Evolutionary conservation across 768 basidiomycete species (phyloP).

Genomic region (Tulasnella sp.): DNA sequence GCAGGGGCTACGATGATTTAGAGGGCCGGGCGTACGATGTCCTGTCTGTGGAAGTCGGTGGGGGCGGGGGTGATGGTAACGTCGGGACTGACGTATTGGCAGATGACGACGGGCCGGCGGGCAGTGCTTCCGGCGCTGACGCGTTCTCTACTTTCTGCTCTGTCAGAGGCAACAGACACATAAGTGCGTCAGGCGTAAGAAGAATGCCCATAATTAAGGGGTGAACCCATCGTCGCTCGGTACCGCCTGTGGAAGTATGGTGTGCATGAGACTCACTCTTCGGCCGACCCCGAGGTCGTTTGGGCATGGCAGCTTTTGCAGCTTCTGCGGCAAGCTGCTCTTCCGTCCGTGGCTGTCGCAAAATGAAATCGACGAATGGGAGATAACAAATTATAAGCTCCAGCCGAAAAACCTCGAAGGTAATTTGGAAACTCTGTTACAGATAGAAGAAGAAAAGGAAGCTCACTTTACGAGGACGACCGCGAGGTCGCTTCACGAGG

Average conservation of each 20-base stretch:
- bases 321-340: conserved; percentile 21
- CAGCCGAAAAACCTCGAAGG: background rate
- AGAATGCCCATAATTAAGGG: no score
- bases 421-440: background rate
- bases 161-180: no score
- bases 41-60: no score
- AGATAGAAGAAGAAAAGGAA: background rate
- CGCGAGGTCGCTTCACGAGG: conserved; percentile 35
- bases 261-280: conserved; percentile 8
- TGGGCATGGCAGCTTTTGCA: conserved; percentile 26
- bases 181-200: no score
- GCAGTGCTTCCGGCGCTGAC: background rate
- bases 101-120: background rate
- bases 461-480: conserved; percentile 42
- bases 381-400: background rate
- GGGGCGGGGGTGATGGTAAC: no score
- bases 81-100: background rate
- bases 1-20: no score
- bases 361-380: no score
- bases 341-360: conserved; percentile 17
- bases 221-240: no score
- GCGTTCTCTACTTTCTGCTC: no score
- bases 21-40: no score
- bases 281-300: conserved; percentile 12
- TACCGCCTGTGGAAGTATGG: background rate